Conservation (phyloP, 31 red algal species). For the Odonthalia washingtoniensis region DNA sequence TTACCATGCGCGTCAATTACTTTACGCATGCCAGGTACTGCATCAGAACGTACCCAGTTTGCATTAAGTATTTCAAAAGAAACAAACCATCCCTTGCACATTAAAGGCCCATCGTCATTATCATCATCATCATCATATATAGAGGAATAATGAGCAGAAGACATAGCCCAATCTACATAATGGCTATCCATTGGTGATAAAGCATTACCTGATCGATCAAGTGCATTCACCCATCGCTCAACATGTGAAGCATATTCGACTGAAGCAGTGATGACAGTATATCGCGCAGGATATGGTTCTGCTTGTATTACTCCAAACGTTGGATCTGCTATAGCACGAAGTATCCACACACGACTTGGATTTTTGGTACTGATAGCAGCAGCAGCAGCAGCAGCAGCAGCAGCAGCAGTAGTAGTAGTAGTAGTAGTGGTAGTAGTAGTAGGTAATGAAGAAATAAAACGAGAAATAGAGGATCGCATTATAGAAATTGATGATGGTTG, state of each 20-base stretch:
- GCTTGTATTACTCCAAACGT: constrained; percentile 48
- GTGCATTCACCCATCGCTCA: constrained; percentile 35
- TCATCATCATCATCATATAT: neutral
- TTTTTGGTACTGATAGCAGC: neutral
- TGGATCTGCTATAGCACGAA: constrained; percentile 34
- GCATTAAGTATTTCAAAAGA: constrained; percentile 62
- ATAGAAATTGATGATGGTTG: neutral
- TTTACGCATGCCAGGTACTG: constrained; percentile 12
- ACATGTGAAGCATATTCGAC: neutral
- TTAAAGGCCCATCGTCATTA: neutral
- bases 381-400: no score
- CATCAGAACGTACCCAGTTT: constrained; percentile 45
- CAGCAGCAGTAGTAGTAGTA: no score
- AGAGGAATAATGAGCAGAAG: neutral
- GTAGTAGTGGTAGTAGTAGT: neutral
- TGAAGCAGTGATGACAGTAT: neutral
- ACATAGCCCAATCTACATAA: constrained; percentile 35
- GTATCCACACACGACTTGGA: constrained; percentile 31
- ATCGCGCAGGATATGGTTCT: constrained; percentile 47
- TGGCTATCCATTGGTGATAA: constrained; percentile 42
- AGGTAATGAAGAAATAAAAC: constrained; percentile 6
- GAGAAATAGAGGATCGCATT: constrained; percentile 35
- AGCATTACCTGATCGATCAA: constrained; percentile 39
- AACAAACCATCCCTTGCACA: neutral
- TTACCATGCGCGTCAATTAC: constrained; percentile 27